phyloP scores from a whole-genome alignment of 345 rosid genomes.

The Psidium guajava region DNA sequence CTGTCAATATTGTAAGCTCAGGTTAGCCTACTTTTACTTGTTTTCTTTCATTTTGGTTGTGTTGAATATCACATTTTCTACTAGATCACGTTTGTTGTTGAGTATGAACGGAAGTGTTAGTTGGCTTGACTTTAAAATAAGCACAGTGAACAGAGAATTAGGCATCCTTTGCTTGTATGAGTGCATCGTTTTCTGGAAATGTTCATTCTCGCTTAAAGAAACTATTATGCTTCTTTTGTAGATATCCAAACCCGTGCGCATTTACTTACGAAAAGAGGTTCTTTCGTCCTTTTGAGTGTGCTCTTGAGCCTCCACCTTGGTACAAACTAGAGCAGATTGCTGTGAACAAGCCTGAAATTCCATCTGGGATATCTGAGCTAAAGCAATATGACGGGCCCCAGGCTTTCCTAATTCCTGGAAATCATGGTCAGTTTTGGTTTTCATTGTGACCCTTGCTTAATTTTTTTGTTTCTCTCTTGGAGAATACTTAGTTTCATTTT shows the following conservation, averaged over 20 bases:
- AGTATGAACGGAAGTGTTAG: background rate
- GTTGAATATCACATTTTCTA: background rate
- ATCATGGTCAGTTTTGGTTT: conserved; percentile 66
- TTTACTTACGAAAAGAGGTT: conserved; percentile 88
- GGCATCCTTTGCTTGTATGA: background rate
- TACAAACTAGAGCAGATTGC: conserved; percentile 68
- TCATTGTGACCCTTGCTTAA: background rate
- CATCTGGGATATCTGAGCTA: conserved; percentile 51
- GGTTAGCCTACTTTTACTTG: background rate
- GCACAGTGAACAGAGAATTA: background rate
- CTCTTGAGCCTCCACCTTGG: conserved; percentile 88
- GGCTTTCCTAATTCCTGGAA: conserved; percentile 92
- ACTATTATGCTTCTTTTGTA: conserved; percentile 12
- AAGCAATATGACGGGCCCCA: conserved; percentile 92
- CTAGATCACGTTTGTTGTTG: background rate
- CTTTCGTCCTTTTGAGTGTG: conserved; percentile 91
- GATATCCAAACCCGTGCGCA: conserved; percentile 94
- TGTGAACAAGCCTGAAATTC: conserved; percentile 81
- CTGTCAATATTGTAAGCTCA: background rate
- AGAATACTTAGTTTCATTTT: background rate
- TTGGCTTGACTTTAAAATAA: background rate
- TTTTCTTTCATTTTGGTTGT: background rate
- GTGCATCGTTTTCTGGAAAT: background rate
- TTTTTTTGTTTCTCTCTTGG: background rate
- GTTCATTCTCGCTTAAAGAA: background rate